These are phyloP conservation scores for Casuarina equisetifolia DNA, from an alignment of 306 rosid genomes.

Conservation along the genomic window DNA sequence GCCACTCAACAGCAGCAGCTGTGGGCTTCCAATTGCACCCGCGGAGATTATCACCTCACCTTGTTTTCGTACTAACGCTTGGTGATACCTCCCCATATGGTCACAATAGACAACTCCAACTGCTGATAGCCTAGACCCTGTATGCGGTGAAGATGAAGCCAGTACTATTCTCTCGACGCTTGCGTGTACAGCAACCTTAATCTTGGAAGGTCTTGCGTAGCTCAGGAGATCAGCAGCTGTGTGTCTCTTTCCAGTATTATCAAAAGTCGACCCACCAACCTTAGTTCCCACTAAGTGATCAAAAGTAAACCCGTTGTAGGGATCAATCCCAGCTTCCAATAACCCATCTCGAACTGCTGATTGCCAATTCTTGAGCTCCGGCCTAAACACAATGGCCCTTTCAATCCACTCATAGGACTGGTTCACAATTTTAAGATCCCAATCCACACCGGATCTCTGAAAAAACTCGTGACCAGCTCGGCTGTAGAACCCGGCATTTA, in stretches of 20 bases:
- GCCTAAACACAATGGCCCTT: slow-evolving; percentile 61
- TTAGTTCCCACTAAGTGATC: slow-evolving; percentile 73
- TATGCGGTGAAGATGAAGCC: slow-evolving; percentile 30
- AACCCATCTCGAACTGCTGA: slow-evolving; percentile 76
- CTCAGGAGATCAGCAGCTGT: slow-evolving; percentile 73
- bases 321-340: slow-evolving; percentile 68
- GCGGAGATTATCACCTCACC: slow-evolving; percentile 81
- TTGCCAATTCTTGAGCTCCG: slow-evolving; percentile 71
- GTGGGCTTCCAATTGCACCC: slow-evolving; percentile 92
- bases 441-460: slow-evolving; percentile 31
- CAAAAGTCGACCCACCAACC: slow-evolving; percentile 89
- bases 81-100: slow-evolving; percentile 49
- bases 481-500: slow-evolving; percentile 94
- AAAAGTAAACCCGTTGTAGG: slow-evolving; percentile 74
- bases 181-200: slow-evolving; percentile 59
- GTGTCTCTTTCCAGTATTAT: slow-evolving; percentile 57
- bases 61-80: slow-evolving; percentile 47
- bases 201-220: slow-evolving; percentile 41
- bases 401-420: slow-evolving; percentile 87
- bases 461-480: slow-evolving; percentile 70
- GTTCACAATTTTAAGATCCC: slow-evolving; percentile 62
- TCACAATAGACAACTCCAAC: slow-evolving; percentile 69
- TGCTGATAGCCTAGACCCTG: slow-evolving; percentile 31
- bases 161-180: slow-evolving; percentile 65
- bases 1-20: slow-evolving; percentile 77